Base-by-base conservation (phyloP, 2,329 filamentous ascomycete species). In the Lachnellula arida region DNA sequence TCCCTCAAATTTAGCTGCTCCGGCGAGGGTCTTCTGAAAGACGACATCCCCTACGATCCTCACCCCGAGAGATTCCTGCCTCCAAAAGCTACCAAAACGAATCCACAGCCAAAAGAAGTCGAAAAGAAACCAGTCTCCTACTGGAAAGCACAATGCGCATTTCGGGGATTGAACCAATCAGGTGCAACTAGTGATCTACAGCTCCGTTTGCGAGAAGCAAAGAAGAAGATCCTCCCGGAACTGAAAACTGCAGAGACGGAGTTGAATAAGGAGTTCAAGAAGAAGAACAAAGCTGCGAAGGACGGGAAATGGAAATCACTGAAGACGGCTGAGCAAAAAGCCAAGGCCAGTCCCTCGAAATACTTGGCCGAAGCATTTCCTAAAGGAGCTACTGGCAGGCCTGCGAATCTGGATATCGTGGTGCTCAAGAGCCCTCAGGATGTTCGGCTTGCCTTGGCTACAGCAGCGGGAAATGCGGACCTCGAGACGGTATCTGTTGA, bases 111-210 rank as follows among this genome's bases (percentile, higher is more conserved):
- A 40, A 59, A 53, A 14, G 48, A 55, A 47, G 15, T 62, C 14
- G 46, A 60, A 46, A 59, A 55, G 53, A 60, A 60, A 23, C 47
- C 56, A 5, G 49, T 53, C 8, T 49, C 55, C 32, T 63, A 56
- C 19, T 63, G 59, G 59, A 62, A 58, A 55, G 57, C 57, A 37
- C 60, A 63, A 59, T 60, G 60, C 37, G 56, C 58, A 2, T 61
- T 61, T 19, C 57, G 55, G 15, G 59, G 59, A 8, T 42, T 61
- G 9, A 61, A 56, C 22, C 49, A 63, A 46, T 53, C 51, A 5
- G 58, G 59, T 7, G 49, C 58, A 5, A 59, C 56, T 22, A 40
- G 40, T 14, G 59, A 61, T 43, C 37, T 63, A 14, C 62, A 64
- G 43, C 34, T 53, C 23, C 50, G 59, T 32, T 34, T 63, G 11